Percentiles rank a stretch among this genome's conserved stretches.
phyloP scores from a whole-genome alignment of 192 early-diverging fungal genomes.

The Backusella luteola region DNA sequence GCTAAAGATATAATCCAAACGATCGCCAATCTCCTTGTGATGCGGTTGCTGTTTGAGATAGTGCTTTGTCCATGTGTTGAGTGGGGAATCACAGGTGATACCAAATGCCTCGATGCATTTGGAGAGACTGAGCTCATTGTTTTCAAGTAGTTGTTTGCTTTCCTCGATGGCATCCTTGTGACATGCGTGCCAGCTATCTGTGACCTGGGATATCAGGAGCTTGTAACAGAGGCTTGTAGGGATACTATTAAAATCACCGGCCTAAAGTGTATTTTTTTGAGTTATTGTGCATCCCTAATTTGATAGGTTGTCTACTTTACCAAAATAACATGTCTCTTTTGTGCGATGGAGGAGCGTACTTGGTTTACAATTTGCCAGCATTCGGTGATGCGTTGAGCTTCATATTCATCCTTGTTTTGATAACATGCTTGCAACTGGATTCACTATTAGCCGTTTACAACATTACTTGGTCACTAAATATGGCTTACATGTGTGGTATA shows the following conservation, averaged over 20 bases:
- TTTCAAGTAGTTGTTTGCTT: neutral
- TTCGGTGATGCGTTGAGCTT: conserved; percentile 48
- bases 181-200: conserved; percentile 43
- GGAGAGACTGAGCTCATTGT: neutral
- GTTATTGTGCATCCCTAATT: neutral
- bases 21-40: conserved; percentile 36
- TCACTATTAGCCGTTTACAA: no score
- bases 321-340: conserved; percentile 54
- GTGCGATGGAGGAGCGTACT: conserved; percentile 40
- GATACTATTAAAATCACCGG: conserved; percentile 52
- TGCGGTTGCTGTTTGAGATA: conserved; percentile 34
- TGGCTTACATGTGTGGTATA: conserved; percentile 58
- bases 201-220: conserved; percentile 44
- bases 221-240: conserved; percentile 40
- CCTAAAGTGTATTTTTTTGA: conserved; percentile 14
- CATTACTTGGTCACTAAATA: neutral
- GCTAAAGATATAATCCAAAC: conserved; percentile 56
- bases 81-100: conserved; percentile 53
- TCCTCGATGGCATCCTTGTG: conserved; percentile 8
- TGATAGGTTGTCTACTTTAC: conserved; percentile 24
- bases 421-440: conserved; percentile 55
- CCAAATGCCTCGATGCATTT: conserved; percentile 38
- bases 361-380: conserved; percentile 50
- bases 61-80: conserved; percentile 51
- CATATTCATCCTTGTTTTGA: conserved; percentile 44